Base-by-base conservation (phyloP, 495 filamentous ascomycete genomes). In the Aspergillus wentii region DNA sequence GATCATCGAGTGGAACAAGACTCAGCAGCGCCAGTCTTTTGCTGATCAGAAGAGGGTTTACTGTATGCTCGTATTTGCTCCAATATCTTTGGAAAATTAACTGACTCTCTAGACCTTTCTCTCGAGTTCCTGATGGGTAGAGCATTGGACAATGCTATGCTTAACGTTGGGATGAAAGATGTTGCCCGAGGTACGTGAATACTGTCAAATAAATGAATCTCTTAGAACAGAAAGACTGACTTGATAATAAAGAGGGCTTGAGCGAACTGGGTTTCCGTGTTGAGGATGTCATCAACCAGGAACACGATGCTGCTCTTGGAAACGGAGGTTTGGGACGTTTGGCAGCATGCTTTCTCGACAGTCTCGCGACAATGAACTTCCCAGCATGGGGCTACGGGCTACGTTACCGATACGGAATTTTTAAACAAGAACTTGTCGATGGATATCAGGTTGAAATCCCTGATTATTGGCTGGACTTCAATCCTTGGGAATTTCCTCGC, bases 391-490 rank as follows among this genome's bases (percentile, higher is more conserved):
- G 92, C 26, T 98, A 98, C 49, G 92, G 88, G 13, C 63, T 98
- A 48, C 79, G 92, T 40, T 98, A 98, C 62, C 74, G 88, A 49
- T 98, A 98, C 60, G 92, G 92, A 48, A 98, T 98, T 56, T 98
- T 98, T 79, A 95, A 96, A 70, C 92, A 98, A 68, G 91, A 98
- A 70, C 95, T 98, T 48, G 78, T 96, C 33, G 83, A 97, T 54
- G 92, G 92, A 13, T 97, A 95, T 54, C 92, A 98, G 62, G 86
- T 97, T 33, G 92, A 98, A 52, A 82, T 97, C 31, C 92, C 92
- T 15, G 92, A 98, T 61, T 98, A 98, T 64, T 98, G 92, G 92
- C 78, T 98, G 20, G 92, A 97, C 55, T 95, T 96, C 60, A 97
- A 97, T 71, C 92, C 94, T 5, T 98, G 92, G 92, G 92, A 98